These are phyloP conservation scores for Aphanomyces euteiches DNA, from an alignment of 352 stramenopile genomes.

Conservation along the genomic window DNA sequence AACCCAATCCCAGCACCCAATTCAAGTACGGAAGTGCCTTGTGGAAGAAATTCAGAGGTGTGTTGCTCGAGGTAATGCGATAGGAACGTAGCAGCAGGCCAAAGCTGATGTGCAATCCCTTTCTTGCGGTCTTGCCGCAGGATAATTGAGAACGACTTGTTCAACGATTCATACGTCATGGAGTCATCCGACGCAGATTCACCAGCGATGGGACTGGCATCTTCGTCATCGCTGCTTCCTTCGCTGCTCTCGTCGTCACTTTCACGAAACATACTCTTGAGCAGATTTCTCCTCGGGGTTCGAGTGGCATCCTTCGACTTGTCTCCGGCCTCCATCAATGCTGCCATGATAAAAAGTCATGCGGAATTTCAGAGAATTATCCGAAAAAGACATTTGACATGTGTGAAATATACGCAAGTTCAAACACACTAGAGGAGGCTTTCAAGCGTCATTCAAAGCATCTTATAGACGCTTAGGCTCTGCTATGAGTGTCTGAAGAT, in stretches of 20 bases:
- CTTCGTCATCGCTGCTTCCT: neutral
- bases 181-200: neutral
- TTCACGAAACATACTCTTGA: constrained; percentile 18
- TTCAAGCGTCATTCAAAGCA: no score
- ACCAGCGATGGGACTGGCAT: neutral
- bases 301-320: no score
- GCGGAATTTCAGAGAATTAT: no score
- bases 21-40: constrained; percentile 22
- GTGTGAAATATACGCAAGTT: no score
- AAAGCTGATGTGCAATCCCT: constrained; percentile 28
- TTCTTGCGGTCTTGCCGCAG: constrained; percentile 23
- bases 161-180: neutral
- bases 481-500: no score
- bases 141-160: neutral
- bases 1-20: constrained; percentile 27
- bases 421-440: no score
- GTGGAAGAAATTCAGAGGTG: neutral
- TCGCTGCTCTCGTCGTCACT: constrained; percentile 18
- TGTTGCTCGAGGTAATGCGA: constrained; percentile 27
- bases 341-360: no score
- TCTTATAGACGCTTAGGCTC: no score
- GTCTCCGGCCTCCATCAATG: no score
- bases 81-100: constrained; percentile 28
- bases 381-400: no score
- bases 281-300: no score